A percentile compares a stretch with the other conserved stretches of the same genome.
These are phyloP conservation scores for Candida germanica DNA, from an alignment of 805 yeast genomes.

Conservation along the genomic window DNA sequence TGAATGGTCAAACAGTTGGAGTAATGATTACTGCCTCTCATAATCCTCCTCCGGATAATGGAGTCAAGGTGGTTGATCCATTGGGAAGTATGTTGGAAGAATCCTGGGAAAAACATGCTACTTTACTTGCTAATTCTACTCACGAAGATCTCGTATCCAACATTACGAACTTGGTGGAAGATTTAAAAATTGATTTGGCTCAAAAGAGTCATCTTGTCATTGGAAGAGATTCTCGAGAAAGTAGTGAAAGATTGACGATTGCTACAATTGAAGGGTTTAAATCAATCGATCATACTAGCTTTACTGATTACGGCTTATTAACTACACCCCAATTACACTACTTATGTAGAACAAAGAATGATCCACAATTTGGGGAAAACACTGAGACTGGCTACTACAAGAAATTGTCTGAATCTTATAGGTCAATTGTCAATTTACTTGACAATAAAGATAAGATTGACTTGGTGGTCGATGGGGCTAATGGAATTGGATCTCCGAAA, in stretches of 20 bases:
- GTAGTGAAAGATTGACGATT: conserved; percentile 63
- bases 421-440: conserved; percentile 35
- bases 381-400: conserved; percentile 67
- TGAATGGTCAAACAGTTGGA: conserved; percentile 75
- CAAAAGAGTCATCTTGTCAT: conserved; percentile 50
- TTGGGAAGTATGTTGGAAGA: conserved; percentile 84
- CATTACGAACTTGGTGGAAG: conserved; percentile 36
- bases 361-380: conserved; percentile 57
- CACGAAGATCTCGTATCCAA: conserved; percentile 41
- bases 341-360: conserved; percentile 71
- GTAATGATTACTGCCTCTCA: conserved; percentile 96
- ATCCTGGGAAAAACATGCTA: conserved; percentile 81
- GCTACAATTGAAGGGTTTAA: conserved; percentile 63
- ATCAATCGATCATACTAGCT: conserved; percentile 40
- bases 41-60: conserved; percentile 88
- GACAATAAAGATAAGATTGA: conserved; percentile 25
- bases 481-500: conserved; percentile 94
- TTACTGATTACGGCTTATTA: conserved; percentile 60
- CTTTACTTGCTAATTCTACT: conserved; percentile 69
- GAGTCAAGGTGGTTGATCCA: conserved; percentile 93
- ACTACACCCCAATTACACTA: conserved; percentile 97
- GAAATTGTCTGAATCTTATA: conserved; percentile 57
- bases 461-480: conserved; percentile 84
- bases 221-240: conserved; percentile 87
- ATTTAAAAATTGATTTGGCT: conserved; percentile 45